Evolutionary conservation across 768 basidiomycete genomes (phyloP).

Genomic region (Pleurotus platypus): DNA sequence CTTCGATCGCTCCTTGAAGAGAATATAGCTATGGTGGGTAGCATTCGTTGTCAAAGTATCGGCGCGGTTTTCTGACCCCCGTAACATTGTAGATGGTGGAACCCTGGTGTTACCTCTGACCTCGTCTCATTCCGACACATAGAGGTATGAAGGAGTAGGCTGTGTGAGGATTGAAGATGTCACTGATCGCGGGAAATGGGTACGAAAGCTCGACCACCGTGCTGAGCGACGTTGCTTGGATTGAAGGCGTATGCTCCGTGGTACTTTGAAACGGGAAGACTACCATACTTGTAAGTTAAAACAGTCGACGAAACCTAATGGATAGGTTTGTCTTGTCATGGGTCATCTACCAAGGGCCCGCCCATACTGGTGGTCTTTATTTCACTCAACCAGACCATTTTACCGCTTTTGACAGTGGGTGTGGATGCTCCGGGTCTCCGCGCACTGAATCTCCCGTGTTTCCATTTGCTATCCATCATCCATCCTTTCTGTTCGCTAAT

Average conservation of each 20-base stretch:
- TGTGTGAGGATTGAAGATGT: slow-evolving; percentile 95
- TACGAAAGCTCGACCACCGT: slow-evolving; percentile 86
- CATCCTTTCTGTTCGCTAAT: no score
- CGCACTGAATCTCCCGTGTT: no score
- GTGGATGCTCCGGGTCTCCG: no score
- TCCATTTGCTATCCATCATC: no score
- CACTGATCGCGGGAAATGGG: slow-evolving; percentile 72
- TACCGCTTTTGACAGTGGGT: no score
- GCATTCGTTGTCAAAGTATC: background rate
- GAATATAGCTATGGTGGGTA: slow-evolving; percentile 84
- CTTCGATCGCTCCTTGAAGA: slow-evolving; percentile 68
- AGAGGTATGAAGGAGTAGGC: slow-evolving; percentile 70
- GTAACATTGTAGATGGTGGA: slow-evolving; percentile 68
- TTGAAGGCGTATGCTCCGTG: slow-evolving; percentile 83
- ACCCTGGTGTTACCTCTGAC: slow-evolving; percentile 86
- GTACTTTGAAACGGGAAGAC: slow-evolving; percentile 21
- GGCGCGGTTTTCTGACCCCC: background rate
- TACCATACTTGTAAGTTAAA: no score
- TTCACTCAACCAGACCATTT: no score
- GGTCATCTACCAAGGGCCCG: no score
- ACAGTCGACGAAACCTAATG: no score
- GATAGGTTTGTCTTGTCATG: no score
- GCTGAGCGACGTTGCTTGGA: slow-evolving; percentile 74
- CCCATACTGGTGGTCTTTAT: no score
- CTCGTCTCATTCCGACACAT: slow-evolving; percentile 68